Conservation (phyloP, 768 basidiomycete genomes). For the Psilocybe tampanensis region DNA sequence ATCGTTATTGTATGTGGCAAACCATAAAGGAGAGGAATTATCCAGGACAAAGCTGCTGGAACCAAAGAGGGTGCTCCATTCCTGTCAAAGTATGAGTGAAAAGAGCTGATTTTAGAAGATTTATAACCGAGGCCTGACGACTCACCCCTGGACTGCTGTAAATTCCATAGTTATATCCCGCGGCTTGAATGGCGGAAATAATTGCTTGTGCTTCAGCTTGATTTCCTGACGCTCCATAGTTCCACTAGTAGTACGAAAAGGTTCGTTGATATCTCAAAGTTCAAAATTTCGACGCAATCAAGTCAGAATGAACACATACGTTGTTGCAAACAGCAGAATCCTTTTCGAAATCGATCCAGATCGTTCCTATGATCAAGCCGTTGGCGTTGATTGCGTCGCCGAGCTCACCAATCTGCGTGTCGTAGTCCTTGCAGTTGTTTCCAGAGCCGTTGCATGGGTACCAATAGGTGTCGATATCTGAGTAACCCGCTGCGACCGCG, state of each 20-base stretch:
- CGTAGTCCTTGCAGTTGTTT: slow-evolving; percentile 19
- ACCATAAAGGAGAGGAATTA: slow-evolving; percentile 20
- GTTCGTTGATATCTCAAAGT: too few species aligned
- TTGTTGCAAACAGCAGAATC: slow-evolving; percentile 20
- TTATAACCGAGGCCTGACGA: not conserved
- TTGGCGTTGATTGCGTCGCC: slow-evolving; percentile 16
- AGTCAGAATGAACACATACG: slow-evolving; percentile 1
- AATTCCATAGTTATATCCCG: slow-evolving; percentile 20
- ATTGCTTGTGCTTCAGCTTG: slow-evolving; percentile 19
- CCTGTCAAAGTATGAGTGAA: not conserved
- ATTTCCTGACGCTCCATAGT: slow-evolving; percentile 19
- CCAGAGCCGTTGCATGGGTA: slow-evolving; percentile 23
- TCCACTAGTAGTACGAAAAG: too few species aligned
- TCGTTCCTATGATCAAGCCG: slow-evolving; percentile 19
- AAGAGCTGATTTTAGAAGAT: not conserved
- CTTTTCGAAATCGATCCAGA: slow-evolving; percentile 23
- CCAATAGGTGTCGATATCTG: slow-evolving; percentile 23
- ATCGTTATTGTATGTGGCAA: slow-evolving; percentile 23
- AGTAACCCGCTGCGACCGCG: slow-evolving; percentile 17
- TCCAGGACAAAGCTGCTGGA: slow-evolving; percentile 21
- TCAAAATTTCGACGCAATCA: not conserved
- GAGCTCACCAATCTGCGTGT: slow-evolving; percentile 15
- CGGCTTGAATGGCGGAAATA: slow-evolving; percentile 20
- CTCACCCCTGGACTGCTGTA: slow-evolving; percentile 22
- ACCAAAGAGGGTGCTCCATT: slow-evolving; percentile 24